Evolutionary conservation across 129 eudicot species (phyloP).

Genomic region (Helianthus tuberosus): DNA sequence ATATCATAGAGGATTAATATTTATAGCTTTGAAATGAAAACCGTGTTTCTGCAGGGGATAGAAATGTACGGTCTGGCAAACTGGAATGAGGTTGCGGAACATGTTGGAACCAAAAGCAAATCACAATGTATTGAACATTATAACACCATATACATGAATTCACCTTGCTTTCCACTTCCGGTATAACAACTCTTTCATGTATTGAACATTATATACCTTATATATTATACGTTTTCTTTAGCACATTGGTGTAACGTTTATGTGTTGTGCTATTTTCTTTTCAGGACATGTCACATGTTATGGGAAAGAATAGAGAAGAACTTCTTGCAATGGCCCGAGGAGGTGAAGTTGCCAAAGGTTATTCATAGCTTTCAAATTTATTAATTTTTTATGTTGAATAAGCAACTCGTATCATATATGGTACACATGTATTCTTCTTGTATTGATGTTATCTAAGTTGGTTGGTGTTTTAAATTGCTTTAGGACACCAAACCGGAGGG

Average conservation of each 20-base stretch:
- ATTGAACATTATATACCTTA: background rate
- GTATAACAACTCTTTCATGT: slow-evolving; percentile 40
- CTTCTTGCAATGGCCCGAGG: slow-evolving; percentile 94
- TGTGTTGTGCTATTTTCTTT: slow-evolving; percentile 25
- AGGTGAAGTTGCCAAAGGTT: slow-evolving; percentile 68
- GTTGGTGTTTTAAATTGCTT: slow-evolving; percentile 18
- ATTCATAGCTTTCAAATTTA: slow-evolving; percentile 2
- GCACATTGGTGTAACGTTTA: background rate
- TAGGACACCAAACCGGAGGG: slow-evolving; percentile 50
- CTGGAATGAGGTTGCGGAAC: slow-evolving; percentile 98
- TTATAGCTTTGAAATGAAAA: background rate
- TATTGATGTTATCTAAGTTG: too few relatives aligned
- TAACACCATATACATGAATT: slow-evolving; percentile 72
- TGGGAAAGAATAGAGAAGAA: slow-evolving; percentile 96
- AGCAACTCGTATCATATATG: too few relatives aligned
- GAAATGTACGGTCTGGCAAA: slow-evolving; percentile 97
- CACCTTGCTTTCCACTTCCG: slow-evolving; percentile 94
- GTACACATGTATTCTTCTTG: too few relatives aligned
- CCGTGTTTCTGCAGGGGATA: slow-evolving; percentile 54
- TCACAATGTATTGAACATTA: slow-evolving; percentile 77
- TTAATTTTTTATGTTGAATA: background rate
- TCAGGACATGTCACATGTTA: slow-evolving; percentile 94
- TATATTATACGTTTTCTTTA: background rate
- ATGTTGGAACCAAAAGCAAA: slow-evolving; percentile 95
- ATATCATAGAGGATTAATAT: slow-evolving; percentile 2